Conservation (phyloP, 2,329 filamentous ascomycete genomes). For the Colletotrichum noveboracense region DNA sequence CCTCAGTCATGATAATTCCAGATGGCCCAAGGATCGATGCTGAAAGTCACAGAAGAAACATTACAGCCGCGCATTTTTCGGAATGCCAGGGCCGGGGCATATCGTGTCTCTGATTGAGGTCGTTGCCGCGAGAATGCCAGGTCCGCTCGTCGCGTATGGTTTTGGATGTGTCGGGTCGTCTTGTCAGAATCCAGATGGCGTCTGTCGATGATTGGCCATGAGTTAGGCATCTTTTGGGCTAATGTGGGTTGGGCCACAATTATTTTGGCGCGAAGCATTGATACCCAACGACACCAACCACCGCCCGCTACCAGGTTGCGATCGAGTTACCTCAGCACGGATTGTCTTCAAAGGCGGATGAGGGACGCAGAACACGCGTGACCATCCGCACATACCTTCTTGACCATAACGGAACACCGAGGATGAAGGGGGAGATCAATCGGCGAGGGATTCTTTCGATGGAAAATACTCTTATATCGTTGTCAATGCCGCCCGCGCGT, state of each 20-base stretch:
- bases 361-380: neutral
- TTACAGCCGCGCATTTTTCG: neutral
- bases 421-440: neutral
- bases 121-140: neutral
- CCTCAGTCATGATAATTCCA: neutral
- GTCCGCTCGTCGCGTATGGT: neutral
- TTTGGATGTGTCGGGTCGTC: slow-evolving; percentile 2
- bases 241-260: slow-evolving; percentile 39
- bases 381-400: neutral
- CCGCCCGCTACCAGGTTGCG: neutral
- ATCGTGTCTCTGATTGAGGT: neutral
- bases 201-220: slow-evolving; percentile 16
- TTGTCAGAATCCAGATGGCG: neutral
- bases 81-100: neutral
- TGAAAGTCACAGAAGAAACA: neutral
- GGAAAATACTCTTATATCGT: neutral
- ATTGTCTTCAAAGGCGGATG: neutral
- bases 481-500: neutral
- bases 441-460: neutral
- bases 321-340: neutral
- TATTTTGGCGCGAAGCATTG: slow-evolving; percentile 38
- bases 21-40: neutral
- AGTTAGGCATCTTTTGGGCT: slow-evolving; percentile 16
- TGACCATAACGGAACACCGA: neutral
- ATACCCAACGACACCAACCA: slow-evolving; percentile 38